Conservation (phyloP, 164 flowering plant genomes). For the Vitis vinifera region DNA sequence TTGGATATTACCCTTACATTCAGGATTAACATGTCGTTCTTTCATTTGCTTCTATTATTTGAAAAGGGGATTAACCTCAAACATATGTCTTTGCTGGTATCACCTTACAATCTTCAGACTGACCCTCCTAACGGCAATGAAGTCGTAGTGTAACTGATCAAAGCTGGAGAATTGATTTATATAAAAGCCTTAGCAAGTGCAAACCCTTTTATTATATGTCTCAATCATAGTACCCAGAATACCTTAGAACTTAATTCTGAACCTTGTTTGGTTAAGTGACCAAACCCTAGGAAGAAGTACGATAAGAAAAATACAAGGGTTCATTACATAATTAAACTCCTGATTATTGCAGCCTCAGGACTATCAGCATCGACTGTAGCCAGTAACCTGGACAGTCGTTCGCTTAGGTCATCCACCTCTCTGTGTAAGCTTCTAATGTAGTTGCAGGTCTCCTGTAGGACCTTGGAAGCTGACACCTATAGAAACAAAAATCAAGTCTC, state of each 20-base stretch:
- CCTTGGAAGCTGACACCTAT: conserved; percentile 65
- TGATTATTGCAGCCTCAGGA: conserved; percentile 66
- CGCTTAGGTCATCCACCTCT: conserved; percentile 70
- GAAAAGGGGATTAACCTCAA: too few species aligned
- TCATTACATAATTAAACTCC: conserved; percentile 53
- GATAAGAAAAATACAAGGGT: background rate
- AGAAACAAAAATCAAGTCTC: background rate
- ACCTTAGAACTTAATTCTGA: conserved; percentile 10
- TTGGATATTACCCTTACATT: too few species aligned
- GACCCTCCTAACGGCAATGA: too few species aligned
- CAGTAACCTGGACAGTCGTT: conserved; percentile 59
- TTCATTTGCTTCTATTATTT: too few species aligned
- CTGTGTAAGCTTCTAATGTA: conserved; percentile 63
- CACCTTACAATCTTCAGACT: too few species aligned
- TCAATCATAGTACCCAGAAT: too few species aligned
- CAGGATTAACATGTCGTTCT: too few species aligned
- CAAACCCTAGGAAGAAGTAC: conserved; percentile 9
- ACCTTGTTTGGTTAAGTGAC: conserved; percentile 9
- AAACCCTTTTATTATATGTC: conserved; percentile 22
- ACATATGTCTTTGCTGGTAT: too few species aligned
- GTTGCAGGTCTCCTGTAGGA: conserved; percentile 76
- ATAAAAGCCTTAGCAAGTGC: conserved; percentile 19
- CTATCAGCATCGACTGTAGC: conserved; percentile 58
- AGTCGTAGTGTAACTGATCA: too few species aligned
- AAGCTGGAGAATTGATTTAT: background rate